These are phyloP conservation scores for Macrocystidia cucumis DNA, from an alignment of 1,284 basidiomycete species.

Conservation along the genomic window DNA sequence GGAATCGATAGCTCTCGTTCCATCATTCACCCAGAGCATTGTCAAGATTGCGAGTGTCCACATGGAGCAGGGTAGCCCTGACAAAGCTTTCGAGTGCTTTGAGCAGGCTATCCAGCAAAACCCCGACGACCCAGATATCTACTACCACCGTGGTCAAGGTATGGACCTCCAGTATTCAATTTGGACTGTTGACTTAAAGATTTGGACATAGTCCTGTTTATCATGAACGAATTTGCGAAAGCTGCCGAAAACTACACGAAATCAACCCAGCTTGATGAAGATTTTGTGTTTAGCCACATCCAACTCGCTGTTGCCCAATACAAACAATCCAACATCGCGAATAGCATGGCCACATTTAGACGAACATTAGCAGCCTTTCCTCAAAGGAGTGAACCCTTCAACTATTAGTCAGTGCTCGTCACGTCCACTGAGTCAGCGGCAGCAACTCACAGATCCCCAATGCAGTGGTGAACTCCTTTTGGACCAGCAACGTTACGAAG, in stretches of 20 bases:
- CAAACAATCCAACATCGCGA: slow-evolving; percentile 75
- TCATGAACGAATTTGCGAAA: slow-evolving; percentile 84
- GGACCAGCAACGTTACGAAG: slow-evolving; percentile 87
- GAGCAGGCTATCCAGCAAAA: slow-evolving; percentile 85
- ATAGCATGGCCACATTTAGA: slow-evolving; percentile 88
- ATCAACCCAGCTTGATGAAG: slow-evolving; percentile 76
- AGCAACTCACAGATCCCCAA: background rate
- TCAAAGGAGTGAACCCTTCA: slow-evolving; percentile 76
- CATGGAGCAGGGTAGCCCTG: slow-evolving; percentile 89
- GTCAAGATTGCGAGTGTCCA: slow-evolving; percentile 97
- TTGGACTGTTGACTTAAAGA: too few species aligned
- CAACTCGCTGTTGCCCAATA: slow-evolving; percentile 97
- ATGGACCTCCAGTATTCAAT: slow-evolving; percentile 11
- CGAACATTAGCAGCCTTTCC: slow-evolving; percentile 78
- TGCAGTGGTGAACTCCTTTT: slow-evolving; percentile 88
- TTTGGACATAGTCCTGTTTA: slow-evolving; percentile 84
- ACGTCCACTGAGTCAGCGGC: background rate
- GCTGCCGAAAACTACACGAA: slow-evolving; percentile 90
- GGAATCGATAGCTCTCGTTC: slow-evolving; percentile 68
- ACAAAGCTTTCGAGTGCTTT: slow-evolving; percentile 86
- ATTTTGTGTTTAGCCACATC: slow-evolving; percentile 93
- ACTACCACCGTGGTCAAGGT: slow-evolving; percentile 98
- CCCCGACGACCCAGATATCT: slow-evolving; percentile 88
- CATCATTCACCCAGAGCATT: slow-evolving; percentile 82
- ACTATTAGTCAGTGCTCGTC: slow-evolving; percentile 80